Evolutionary conservation across 176 grass and related monocot genomes (phyloP), one percentile per base, ranked within the genome.

Genomic region (Hordeum vulgare): DNA sequence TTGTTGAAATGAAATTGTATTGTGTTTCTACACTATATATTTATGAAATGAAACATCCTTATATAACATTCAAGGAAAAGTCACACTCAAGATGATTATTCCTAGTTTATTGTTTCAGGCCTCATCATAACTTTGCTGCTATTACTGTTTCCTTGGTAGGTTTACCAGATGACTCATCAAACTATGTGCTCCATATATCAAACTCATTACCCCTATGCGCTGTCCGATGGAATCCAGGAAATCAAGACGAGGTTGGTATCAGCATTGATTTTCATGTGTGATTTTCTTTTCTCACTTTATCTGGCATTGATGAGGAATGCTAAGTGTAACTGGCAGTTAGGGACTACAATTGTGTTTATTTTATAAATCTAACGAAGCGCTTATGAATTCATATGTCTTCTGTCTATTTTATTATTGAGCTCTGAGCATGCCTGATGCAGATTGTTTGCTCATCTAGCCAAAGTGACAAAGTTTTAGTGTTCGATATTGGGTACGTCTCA

Each of bases 241-340:
- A 98, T 92, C 92, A 98, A 98, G 92, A 98, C 44, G 96, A 98
- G 96, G 96, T 97, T 60, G 15, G 69, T 35, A 56, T 57, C 17
- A 69, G 33, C 64, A 49, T 69, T 65, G 25, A 80, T 61, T 51
- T 76, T 45, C 36, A 63, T 68, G 66, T 8, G 15, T 0, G 23
- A 69, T 71, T 57, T 78, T 49, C 15, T 61, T 29, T 58, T 70
- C 70, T 29, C 56, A 33, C 6, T 70, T 70, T 28, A 36, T 36
- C 67, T 75, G n/a, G 77, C 40, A 77, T 67, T 28, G 28, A 61
- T n/a, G 45, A 59, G 62, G 13, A 17, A 28, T 75, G 17, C 7
- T 73, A 61, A 75, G 26, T 51, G 20, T 68, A 66, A 77, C 23
- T 61, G 53, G 13, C 36, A 69, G 56, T 74, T 85, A 39, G 61